Evolutionary conservation across 345 rosid species (phyloP).

Genomic region (Rubroshorea leprosula): DNA sequence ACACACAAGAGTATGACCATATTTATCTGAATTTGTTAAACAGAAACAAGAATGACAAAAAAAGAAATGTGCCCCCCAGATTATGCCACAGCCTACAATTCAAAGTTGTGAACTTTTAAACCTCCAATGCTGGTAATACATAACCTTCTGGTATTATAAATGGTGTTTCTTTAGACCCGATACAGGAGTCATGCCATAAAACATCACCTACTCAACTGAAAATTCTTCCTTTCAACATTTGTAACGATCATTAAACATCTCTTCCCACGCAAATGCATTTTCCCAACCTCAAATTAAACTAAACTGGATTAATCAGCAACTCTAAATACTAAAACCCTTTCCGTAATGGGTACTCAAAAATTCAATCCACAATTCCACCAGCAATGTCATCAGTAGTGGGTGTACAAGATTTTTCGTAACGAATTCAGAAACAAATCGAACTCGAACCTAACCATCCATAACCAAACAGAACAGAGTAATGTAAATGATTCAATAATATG

Average conservation of each 20-base stretch:
- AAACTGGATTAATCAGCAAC: background rate
- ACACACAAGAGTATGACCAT: background rate
- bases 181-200: too few species aligned
- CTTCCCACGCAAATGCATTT: background rate
- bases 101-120: background rate
- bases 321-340: too few species aligned
- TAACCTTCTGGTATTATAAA: too few species aligned
- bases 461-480: background rate
- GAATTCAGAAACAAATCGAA: background rate
- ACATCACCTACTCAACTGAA: background rate
- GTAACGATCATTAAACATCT: background rate
- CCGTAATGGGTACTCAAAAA: too few species aligned
- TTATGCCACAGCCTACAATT: background rate
- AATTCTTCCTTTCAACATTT: background rate
- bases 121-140: background rate
- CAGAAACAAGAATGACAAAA: background rate
- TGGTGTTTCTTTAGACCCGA: too few species aligned
- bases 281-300: background rate
- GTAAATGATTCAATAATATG: background rate
- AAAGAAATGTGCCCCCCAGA: background rate
- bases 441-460: background rate
- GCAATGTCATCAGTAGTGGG: background rate
- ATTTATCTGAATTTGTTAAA: too few species aligned
- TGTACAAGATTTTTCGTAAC: background rate
- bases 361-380: background rate